Evolutionary conservation across 768 basidiomycete species (phyloP).

Genomic region (Daedaleopsis nitida): DNA sequence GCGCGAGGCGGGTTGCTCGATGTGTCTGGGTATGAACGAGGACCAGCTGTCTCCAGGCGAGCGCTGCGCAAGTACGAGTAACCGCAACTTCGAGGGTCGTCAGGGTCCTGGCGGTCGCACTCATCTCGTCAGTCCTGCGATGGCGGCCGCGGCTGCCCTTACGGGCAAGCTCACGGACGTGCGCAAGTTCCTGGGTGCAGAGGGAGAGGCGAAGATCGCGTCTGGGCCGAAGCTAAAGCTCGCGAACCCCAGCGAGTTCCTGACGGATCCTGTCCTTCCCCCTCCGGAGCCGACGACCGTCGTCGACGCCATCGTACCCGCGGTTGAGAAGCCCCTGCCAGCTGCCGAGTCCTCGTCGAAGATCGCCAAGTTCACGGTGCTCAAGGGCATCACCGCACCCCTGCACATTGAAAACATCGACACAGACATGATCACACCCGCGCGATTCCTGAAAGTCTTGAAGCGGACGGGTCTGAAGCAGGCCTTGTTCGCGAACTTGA

Average conservation of each 20-base stretch:
- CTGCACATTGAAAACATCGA: constrained; percentile 58
- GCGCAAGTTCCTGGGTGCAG: constrained; percentile 48
- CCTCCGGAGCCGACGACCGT: constrained; percentile 37
- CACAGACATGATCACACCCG: constrained; percentile 70
- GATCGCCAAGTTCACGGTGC: constrained; percentile 46
- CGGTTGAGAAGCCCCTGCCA: constrained; percentile 23
- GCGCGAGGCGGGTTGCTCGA: constrained; percentile 71
- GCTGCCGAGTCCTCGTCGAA: constrained; percentile 32
- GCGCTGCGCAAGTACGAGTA: constrained; percentile 64
- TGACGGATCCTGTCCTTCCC: constrained; percentile 59
- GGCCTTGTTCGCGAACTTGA: constrained; percentile 56
- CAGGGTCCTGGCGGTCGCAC: constrained; percentile 64
- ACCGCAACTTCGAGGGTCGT: constrained; percentile 69
- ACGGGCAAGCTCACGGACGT: constrained; percentile 61
- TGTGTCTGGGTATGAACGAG: constrained; percentile 75
- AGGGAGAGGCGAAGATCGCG: constrained; percentile 30
- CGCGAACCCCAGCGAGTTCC: constrained; percentile 71
- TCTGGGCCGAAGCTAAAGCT: constrained; percentile 61
- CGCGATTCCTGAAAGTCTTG: constrained; percentile 67
- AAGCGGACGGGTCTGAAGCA: constrained; percentile 63
- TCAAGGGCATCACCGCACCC: constrained; percentile 57
- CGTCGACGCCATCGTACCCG: constrained; percentile 4
- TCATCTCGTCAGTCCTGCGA: constrained; percentile 65
- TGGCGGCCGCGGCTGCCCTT: constrained; percentile 68
- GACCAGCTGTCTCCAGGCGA: constrained; percentile 60